Evolutionary conservation across 495 filamentous ascomycete genomes (phyloP).

Genomic region (Aspergillus cristatus): DNA sequence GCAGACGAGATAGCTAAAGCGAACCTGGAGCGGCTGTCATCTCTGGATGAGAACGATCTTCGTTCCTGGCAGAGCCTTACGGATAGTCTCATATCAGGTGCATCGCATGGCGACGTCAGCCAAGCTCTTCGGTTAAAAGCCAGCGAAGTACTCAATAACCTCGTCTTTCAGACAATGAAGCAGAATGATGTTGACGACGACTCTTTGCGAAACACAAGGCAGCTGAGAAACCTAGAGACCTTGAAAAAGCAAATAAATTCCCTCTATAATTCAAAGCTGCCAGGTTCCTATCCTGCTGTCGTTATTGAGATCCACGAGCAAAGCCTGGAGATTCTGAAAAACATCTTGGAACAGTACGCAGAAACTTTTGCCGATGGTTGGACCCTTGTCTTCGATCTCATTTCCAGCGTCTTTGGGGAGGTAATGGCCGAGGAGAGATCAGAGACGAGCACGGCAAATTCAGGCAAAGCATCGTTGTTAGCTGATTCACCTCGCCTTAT

Average conservation of each 20-base stretch:
- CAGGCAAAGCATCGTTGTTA: conserved; percentile 17
- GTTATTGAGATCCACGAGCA: conserved; percentile 78
- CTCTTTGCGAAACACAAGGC: conserved; percentile 40
- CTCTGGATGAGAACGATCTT: conserved; percentile 44
- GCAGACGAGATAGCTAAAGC: conserved; percentile 65
- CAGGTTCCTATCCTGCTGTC: conserved; percentile 30
- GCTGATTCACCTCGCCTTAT: conserved; percentile 66
- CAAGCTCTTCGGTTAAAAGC: conserved; percentile 59
- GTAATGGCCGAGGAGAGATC: conserved; percentile 13
- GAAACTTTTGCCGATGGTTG: conserved; percentile 75
- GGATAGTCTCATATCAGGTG: conserved; percentile 54
- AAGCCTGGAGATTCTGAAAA: conserved; percentile 70
- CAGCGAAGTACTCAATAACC: conserved; percentile 62
- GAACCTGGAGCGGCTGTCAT: conserved; percentile 68
- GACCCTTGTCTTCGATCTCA: conserved; percentile 75
- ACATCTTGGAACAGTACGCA: conserved; percentile 79
- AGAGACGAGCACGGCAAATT: conserved; percentile 8
- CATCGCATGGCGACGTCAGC: conserved; percentile 45
- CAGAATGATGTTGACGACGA: conserved; percentile 20
- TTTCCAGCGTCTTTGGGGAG: conserved; percentile 68
- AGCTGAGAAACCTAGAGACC: conserved; percentile 61
- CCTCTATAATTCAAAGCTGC: conserved; percentile 31
- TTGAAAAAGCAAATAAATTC: conserved; percentile 47
- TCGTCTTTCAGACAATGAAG: conserved; percentile 49
- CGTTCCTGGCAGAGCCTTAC: conserved; percentile 72